Base-by-base conservation (phyloP, 2,329 filamentous ascomycete genomes). In the Alternaria infectoria region DNA sequence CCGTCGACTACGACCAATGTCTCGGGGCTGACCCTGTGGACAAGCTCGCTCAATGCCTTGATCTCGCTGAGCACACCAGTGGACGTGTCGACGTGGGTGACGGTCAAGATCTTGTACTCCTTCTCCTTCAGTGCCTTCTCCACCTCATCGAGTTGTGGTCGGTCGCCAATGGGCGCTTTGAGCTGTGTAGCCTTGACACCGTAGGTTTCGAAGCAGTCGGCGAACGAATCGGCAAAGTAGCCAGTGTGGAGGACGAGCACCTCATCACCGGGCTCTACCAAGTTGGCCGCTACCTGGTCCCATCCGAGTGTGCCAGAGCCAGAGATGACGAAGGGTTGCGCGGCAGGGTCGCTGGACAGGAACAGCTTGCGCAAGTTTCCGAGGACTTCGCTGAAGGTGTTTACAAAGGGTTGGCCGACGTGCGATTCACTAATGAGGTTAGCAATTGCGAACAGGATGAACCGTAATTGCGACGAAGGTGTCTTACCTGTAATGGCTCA, bases 11-110 rank as follows among this genome's bases (percentile, higher is more conserved):
- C 87, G 64, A 99, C 83, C 59, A 99, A 86, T 1, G 96, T 99
- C 56, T 97, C 90, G 0, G 96, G 96, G 66, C 93, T 97, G 68
- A 97, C 92, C 57, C 87, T 87, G 79, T 91, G 91, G 55, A 98
- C 92, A 54, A 96, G 84, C 77, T 94, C 91, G 32, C 93, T 89
- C 61, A 99, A 84, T 61, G 89, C 85, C 85, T 96, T 91, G 74
- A 98, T 88, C 80, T 98, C 94, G 77, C 92, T 97, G 54, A 99
- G 85, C 25, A 99, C 96, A 71, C 96, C 96, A 40, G 96, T 99
- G 5, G 94, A 97, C 23, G 96, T 99, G 79, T 99, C 96, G 66
- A 97, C 95, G 80, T 99, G 96, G 11, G 96, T 99, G 69, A 98
- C 91, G 45, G 95, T 98, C 75, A 99, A 83, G 66, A 95, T 81